Base-by-base conservation (phyloP, 305 asterid genomes). In the Solanum hybrid region DNA sequence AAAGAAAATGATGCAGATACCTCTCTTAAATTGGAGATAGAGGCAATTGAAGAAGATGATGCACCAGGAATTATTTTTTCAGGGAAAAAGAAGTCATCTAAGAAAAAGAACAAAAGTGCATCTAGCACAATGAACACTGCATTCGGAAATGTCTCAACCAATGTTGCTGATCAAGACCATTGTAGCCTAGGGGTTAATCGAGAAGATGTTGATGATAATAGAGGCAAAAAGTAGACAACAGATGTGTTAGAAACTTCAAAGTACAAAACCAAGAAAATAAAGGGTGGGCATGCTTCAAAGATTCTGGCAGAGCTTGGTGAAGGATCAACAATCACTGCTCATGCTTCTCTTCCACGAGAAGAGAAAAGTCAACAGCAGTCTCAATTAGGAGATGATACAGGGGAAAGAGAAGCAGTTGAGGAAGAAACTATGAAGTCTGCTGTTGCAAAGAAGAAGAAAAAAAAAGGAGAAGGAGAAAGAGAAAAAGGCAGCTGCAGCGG, bases 11-110 rank as follows among this genome's bases (percentile, higher is more conserved):
- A 92, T 18, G 95, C 92, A 26, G 92, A 90, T 90, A 89, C 92
- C 36, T 91, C 94, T 51, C 90, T 93, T 88, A 89, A 92, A 87
- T 57, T 76, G 40, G 90, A 90, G 88, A 97, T 90, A 64, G 89
- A 91, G 85, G 90, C 91, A 84, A 94, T 92, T 64, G 95, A 93
- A 87, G 95, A 91, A 76, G 98, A 94, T 39, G 96, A 95, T 86
- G 87, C 82, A 11, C 85, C 91, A 3, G 92, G 37, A 14, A 83
- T 94, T 91, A 90, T 89, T 84, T 96, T 96, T 91, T 95, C 97
- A 67, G 98, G 99, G 35, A 97, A 97, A 90, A 97, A 97, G 95
- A 97, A 96, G 91, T 91, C 98, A 5, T 93, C 97, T 80, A 95
- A 92, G 91, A 95, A 95, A 95, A 94, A 94, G 93, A 94, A 88